A percentile compares a stretch with the other conserved stretches of the same genome.
Conservation (phyloP, 2,329 filamentous ascomycete species). For the Paracamarosporium sp. region DNA sequence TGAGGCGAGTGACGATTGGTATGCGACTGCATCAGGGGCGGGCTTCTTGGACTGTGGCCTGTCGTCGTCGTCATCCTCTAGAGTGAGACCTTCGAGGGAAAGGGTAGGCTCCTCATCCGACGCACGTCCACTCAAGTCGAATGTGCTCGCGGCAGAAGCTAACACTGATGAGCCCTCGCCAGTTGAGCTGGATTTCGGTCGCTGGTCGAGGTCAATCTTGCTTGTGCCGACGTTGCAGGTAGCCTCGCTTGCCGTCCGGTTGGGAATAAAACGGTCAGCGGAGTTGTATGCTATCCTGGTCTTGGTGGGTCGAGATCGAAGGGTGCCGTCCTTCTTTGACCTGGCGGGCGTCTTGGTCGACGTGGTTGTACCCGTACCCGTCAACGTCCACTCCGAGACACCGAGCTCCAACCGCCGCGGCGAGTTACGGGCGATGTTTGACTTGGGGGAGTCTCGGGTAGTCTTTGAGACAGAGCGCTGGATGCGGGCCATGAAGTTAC, state of each 20-base stretch:
- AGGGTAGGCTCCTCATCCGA: slow-evolving; percentile 75
- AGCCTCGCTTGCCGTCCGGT: slow-evolving; percentile 87
- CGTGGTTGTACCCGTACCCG: slow-evolving; percentile 71
- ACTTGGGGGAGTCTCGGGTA: slow-evolving; percentile 88
- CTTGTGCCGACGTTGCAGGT: slow-evolving; percentile 80
- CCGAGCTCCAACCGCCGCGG: slow-evolving; percentile 89
- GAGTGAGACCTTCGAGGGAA: slow-evolving; percentile 78
- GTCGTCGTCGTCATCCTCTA: slow-evolving; percentile 73
- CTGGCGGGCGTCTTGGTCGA: slow-evolving; percentile 52
- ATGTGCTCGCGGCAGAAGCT: slow-evolving; percentile 73
- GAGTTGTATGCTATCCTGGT: slow-evolving; percentile 63
- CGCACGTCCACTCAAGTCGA: slow-evolving; percentile 66
- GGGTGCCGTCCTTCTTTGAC: slow-evolving; percentile 40
- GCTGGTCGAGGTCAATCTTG: slow-evolving; percentile 71
- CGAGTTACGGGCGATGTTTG: slow-evolving; percentile 86
- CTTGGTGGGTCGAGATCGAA: slow-evolving; percentile 45
- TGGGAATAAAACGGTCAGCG: slow-evolving; percentile 95
- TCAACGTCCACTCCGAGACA: slow-evolving; percentile 90
- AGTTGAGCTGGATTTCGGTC: slow-evolving; percentile 73
- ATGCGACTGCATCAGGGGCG: slow-evolving; percentile 86
- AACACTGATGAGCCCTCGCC: slow-evolving; percentile 77
- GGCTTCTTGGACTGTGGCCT: slow-evolving; percentile 72
- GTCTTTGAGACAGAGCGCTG: slow-evolving; percentile 71
- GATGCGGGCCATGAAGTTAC: slow-evolving; percentile 80
- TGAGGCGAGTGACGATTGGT: slow-evolving; percentile 87